Percentiles rank a stretch among this genome's conserved stretches.
phyloP scores from a whole-genome alignment of 148 eudicot genomes.

The Simmondsia chinensis region DNA sequence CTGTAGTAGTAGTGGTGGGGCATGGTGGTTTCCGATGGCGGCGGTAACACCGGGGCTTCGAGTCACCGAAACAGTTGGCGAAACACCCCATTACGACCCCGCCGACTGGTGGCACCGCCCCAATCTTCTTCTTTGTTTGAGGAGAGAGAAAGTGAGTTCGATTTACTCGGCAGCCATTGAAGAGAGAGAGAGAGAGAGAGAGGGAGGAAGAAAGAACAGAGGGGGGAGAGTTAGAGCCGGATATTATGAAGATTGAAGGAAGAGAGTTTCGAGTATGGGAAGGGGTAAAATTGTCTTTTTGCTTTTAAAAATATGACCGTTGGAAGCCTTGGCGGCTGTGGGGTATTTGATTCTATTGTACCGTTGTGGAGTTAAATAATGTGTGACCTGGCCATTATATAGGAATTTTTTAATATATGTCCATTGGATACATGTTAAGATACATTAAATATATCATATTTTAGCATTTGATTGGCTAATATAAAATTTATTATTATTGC shows the following conservation, averaged over 20 bases:
- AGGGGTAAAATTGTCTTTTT: conserved; percentile 4
- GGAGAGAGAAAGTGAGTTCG: background rate
- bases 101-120: background rate
- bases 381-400: too few species aligned
- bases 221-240: background rate
- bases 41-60: background rate
- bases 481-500: too few species aligned
- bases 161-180: background rate
- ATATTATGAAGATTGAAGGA: background rate
- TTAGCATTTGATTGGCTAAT: too few species aligned
- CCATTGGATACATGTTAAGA: too few species aligned
- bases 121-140: background rate
- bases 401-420: too few species aligned
- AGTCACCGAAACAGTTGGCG: too few species aligned
- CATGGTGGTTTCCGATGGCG: too few species aligned
- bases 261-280: background rate
- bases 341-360: too few species aligned
- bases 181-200: background rate
- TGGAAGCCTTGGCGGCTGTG: conserved; percentile 6
- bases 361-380: too few species aligned
- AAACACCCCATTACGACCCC: too few species aligned
- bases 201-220: background rate
- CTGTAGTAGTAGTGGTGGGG: too few species aligned
- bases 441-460: too few species aligned
- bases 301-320: conserved; percentile 23